Evolutionary conservation across 192 early-diverging fungal genomes (phyloP).

Genomic region (Backusella tarrabulga): DNA sequence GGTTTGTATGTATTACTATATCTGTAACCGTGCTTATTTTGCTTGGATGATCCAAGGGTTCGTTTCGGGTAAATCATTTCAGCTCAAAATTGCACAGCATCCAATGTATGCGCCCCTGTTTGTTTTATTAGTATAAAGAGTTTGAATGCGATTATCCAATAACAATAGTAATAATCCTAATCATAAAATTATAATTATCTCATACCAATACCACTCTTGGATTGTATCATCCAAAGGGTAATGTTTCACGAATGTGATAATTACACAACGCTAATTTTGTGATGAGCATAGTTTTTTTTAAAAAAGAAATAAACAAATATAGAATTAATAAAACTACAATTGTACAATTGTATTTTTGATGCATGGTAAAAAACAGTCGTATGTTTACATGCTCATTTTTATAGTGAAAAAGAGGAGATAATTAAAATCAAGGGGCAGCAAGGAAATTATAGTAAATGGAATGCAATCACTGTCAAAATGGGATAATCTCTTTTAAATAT

Average conservation of each 20-base stretch:
- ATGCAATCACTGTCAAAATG: slow-evolving; percentile 11
- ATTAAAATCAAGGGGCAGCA: slow-evolving; percentile 4
- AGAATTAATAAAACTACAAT: neutral
- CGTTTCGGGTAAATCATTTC: neutral
- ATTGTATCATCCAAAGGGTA: too few relatives aligned
- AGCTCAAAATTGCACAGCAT: neutral
- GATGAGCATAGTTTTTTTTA: neutral
- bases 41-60: neutral
- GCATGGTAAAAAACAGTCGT: neutral
- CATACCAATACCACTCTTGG: too few relatives aligned
- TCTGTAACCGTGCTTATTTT: too few relatives aligned
- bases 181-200: too few relatives aligned
- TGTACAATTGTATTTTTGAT: neutral
- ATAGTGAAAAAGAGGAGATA: slow-evolving; percentile 1
- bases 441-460: slow-evolving; percentile 9
- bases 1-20: too few relatives aligned
- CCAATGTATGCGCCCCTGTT: neutral
- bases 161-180: neutral
- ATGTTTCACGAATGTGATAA: neutral
- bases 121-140: neutral
- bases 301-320: neutral
- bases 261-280: neutral
- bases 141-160: neutral
- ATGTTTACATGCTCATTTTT: neutral
- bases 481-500: slow-evolving; percentile 8